Evolutionary conservation across 352 stramenopile species (phyloP), one percentile per base, ranked within the genome.

Genomic region (Globisporangium mamillatum): DNA sequence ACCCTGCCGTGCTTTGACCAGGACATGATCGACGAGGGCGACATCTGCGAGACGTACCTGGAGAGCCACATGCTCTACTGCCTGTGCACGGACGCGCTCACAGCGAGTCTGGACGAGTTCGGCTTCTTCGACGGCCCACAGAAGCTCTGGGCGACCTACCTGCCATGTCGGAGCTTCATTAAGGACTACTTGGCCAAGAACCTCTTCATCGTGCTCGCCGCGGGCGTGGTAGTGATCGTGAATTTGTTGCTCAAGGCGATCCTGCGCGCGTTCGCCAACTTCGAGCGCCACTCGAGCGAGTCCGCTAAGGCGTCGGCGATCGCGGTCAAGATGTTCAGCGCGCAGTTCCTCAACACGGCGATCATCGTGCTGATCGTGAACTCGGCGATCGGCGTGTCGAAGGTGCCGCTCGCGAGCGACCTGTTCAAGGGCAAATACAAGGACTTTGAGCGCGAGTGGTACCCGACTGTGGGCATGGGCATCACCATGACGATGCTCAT

Each of bases 401-500:
- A 61, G 1, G 63, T 90, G 8, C 84, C 85, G 0, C 29, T 93
- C 8, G 56, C 83, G 1, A 73, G 75, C 0, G 81, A 92, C 1
- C 73, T 95, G 4, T 82, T 95, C 56, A 76, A 91, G 54, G 89
- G 89, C 32, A 88, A 93, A 57, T 96, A 84, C 68, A 74, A 29
- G 3, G 89, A 96, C 67, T 95, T 96, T 71, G 81, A 94, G 63
- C 87, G 88, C 46, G 79, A 91, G 6, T 96, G 89, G 89, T 96
- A 95, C 71, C 84, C 86, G 14, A 92, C 76, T 5, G 89, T 96
- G n/a, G 89, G 89, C 41, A 91, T 94, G 73, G 87, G 84, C 34
- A 88, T 96, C 67, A 92, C 89, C 0, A 91, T 86, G 75, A 94
- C 87, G 6, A 96, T 96, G 89, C 69, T 93, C 53, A 84, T 95